Base-by-base conservation (phyloP, 2,329 filamentous ascomycete species). In the Phoma herbarum region DNA sequence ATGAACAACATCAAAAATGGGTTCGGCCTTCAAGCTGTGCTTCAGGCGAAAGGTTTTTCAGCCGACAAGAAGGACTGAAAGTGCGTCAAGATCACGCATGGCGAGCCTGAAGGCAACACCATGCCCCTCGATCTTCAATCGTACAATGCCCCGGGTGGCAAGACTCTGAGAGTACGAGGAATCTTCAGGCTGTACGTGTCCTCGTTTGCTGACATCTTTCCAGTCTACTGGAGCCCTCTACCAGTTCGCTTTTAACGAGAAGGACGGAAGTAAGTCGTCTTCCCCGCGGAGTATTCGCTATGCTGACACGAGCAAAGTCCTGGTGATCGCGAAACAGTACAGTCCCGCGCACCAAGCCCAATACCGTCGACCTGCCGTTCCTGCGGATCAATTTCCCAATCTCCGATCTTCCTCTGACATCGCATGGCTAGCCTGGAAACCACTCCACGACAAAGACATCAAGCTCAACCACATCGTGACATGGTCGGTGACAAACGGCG, bases 391-490 rank as follows among this genome's bases (percentile, higher is more conserved):
- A 2, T 22, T 58, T 9, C 49, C 55, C 0, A 37, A 25, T 26
- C n/a, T 58, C 2, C 44, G 49, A 20, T 52, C 44, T 6, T 52
- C 49, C 20, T 58, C 55, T 18, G 55, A 52, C 16, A 48, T 58
- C 22, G 25, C 44, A 23, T 58, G 55, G 49, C 37, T 58, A 3
- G 49, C 49, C 22, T 58, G 55, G 49, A 58, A 49, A 22, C 55
- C 55, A 10, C 35, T 43, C n/a, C 43, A 52, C 12, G 49, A 52
- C 2, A 58, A 45, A 42, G 49, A 44, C 4, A 12, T 33, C 22
- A 52, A 44, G 10, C 50, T 59, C 35, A 55, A 59, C n/a, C 50
- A 54, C 25, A 35, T 59, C 22, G 22, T 59, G 12, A 51, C 33
- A 7, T 55, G 57, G 51, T 55, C 57, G 4, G 25, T 59, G 22